Conservation (phyloP, 2,329 filamentous ascomycete species). For the Nemania sp. region DNA sequence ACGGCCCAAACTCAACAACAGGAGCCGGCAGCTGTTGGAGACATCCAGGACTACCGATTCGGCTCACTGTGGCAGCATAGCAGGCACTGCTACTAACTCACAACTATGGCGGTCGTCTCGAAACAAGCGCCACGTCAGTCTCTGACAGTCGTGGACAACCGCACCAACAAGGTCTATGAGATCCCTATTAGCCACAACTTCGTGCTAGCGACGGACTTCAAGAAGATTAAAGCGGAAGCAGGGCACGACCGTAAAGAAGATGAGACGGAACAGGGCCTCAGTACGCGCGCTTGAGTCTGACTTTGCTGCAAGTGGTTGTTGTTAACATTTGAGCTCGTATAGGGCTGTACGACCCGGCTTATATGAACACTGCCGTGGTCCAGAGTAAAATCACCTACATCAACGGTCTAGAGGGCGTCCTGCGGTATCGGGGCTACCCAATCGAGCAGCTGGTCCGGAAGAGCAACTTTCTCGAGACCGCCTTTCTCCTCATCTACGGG, state of each 20-base stretch:
- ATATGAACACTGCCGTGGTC: constrained; percentile 57
- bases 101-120: constrained; percentile 35
- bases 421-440: constrained; percentile 56
- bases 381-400: constrained; percentile 56
- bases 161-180: constrained; percentile 52
- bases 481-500: constrained; percentile 56
- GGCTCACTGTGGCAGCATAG: background rate
- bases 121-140: constrained; percentile 36
- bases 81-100: background rate
- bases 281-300: background rate
- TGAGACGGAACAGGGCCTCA: constrained; percentile 53
- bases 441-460: constrained; percentile 55
- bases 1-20: background rate
- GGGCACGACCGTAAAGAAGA: constrained; percentile 46
- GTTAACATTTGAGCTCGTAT: background rate
- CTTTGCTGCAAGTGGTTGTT: background rate
- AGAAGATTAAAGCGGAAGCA: constrained; percentile 49
- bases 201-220: constrained; percentile 54
- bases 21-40: background rate
- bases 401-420: constrained; percentile 54
- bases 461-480: constrained; percentile 54
- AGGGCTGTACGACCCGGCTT: constrained; percentile 54
- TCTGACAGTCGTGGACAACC: constrained; percentile 53
- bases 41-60: background rate
- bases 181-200: constrained; percentile 54